Conservation (phyloP, 2,329 filamentous ascomycete genomes). For the Aspergillus brunneoviolaceus region DNA sequence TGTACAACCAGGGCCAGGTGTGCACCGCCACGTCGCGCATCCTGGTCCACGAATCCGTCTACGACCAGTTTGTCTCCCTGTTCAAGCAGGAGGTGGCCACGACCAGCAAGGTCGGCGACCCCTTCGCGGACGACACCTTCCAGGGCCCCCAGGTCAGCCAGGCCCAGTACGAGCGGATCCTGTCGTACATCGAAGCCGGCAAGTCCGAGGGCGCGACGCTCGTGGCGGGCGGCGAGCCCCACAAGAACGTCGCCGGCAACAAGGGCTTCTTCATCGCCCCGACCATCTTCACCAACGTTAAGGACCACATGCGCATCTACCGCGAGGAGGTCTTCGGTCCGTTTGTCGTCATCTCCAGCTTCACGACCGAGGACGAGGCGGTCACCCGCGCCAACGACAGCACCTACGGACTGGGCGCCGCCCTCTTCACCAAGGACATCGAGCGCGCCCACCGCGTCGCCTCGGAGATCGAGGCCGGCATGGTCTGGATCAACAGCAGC, state of each 20-base stretch:
- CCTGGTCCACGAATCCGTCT: slow-evolving; percentile 56
- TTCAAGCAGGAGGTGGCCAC: slow-evolving; percentile 33
- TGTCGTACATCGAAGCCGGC: slow-evolving; percentile 68
- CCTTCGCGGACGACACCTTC: slow-evolving; percentile 39
- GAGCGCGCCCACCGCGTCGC: slow-evolving; percentile 59
- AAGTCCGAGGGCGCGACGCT: slow-evolving; percentile 71
- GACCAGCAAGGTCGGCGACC: slow-evolving; percentile 38
- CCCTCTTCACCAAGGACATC: slow-evolving; percentile 55
- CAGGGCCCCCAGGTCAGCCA: slow-evolving; percentile 39
- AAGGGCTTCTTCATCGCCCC: slow-evolving; percentile 67
- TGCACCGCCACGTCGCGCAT: slow-evolving; percentile 45
- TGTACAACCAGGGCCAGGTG: slow-evolving; percentile 43
- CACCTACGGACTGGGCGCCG: slow-evolving; percentile 36
- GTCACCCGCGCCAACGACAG: slow-evolving; percentile 59
- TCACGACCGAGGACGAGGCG: slow-evolving; percentile 61
- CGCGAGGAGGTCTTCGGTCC: slow-evolving; percentile 65
- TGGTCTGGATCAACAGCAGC: slow-evolving; percentile 68
- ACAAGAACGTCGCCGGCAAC: slow-evolving; percentile 53
- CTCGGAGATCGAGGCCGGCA: slow-evolving; percentile 62
- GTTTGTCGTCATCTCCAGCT: slow-evolving; percentile 58
- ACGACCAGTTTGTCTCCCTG: slow-evolving; percentile 33
- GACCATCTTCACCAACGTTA: slow-evolving; percentile 60
- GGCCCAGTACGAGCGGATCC: slow-evolving; percentile 51
- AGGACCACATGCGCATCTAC: slow-evolving; percentile 58
- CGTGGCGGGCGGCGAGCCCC: slow-evolving; percentile 59